Conservation (phyloP, 495 filamentous ascomycete genomes). For the Penicillium waksmanii region DNA sequence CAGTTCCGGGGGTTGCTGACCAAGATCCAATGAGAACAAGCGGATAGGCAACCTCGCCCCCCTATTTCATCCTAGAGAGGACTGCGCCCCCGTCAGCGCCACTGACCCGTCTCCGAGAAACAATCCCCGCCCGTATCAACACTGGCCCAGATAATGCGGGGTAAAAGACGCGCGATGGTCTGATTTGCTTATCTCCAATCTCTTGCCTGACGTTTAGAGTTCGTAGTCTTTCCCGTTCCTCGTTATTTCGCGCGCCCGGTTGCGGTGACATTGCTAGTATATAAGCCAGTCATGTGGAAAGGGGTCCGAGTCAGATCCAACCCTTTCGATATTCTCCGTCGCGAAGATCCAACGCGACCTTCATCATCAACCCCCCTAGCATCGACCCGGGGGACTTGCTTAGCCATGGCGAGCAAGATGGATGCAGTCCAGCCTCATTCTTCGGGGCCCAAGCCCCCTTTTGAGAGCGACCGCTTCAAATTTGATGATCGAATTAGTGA, state of each 20-base stretch:
- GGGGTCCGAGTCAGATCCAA: neutral
- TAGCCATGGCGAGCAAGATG: constrained; percentile 8
- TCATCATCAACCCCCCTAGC: neutral
- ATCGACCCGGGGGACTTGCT: neutral
- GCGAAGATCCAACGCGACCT: neutral
- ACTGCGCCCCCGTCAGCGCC: constrained; percentile 6
- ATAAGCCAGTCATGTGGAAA: constrained; percentile 3
- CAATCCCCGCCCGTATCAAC: neutral
- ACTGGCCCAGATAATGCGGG: constrained; percentile 8
- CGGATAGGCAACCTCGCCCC: neutral
- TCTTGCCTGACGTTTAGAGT: neutral
- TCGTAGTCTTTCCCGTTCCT: neutral
- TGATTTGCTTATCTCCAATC: constrained; percentile 8
- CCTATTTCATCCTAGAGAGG: neutral
- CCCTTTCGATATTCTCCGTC: neutral
- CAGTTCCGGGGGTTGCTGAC: neutral
- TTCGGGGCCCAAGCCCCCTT: neutral
- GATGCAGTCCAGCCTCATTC: constrained; percentile 4
- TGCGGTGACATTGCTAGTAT: neutral
- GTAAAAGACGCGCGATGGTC: constrained; percentile 1
- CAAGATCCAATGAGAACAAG: neutral
- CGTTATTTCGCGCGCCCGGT: constrained; percentile 1
- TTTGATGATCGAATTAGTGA: constrained; percentile 1
- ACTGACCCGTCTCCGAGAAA: neutral
- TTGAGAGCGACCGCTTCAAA: constrained; percentile 3